Evolutionary conservation across 2,329 filamentous ascomycete species (phyloP).

Genomic region (Fusarium concolor): DNA sequence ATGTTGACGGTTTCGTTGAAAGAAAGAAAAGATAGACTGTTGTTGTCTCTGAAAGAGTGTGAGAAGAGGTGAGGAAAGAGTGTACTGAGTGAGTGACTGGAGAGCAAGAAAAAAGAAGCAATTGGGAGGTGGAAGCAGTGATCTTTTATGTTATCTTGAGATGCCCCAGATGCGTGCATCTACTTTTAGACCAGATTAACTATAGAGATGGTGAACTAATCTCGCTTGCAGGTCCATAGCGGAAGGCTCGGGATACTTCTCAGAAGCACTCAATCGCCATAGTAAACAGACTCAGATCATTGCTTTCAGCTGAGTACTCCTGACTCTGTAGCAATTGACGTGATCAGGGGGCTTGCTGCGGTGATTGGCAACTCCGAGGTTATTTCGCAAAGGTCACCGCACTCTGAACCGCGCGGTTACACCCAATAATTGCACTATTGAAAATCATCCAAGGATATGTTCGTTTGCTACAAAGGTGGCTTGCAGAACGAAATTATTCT

Average conservation of each 20-base stretch:
- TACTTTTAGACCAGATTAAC: background rate
- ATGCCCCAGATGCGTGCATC: background rate
- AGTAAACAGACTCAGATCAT: background rate
- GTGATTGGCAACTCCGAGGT: background rate
- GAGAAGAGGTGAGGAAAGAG: slow-evolving; percentile 14
- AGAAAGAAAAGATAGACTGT: background rate
- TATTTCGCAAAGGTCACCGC: background rate
- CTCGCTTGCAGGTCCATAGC: slow-evolving; percentile 3
- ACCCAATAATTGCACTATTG: background rate
- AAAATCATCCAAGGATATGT: background rate
- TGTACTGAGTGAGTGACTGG: slow-evolving; percentile 25
- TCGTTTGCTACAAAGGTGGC: background rate
- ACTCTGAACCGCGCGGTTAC: background rate
- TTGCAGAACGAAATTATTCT: background rate
- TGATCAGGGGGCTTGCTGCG: background rate
- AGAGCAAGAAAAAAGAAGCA: background rate
- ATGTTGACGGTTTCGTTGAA: slow-evolving; percentile 14
- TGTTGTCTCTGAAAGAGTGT: slow-evolving; percentile 5
- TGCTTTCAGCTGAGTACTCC: background rate
- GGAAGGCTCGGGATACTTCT: background rate
- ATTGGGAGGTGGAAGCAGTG: background rate
- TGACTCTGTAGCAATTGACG: background rate
- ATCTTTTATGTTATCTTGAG: slow-evolving; percentile 17
- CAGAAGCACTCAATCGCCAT: background rate
- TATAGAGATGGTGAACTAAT: background rate